Evolutionary conservation across 208 protist genomes (phyloP).

Genomic region (Phytomonas francai): DNA sequence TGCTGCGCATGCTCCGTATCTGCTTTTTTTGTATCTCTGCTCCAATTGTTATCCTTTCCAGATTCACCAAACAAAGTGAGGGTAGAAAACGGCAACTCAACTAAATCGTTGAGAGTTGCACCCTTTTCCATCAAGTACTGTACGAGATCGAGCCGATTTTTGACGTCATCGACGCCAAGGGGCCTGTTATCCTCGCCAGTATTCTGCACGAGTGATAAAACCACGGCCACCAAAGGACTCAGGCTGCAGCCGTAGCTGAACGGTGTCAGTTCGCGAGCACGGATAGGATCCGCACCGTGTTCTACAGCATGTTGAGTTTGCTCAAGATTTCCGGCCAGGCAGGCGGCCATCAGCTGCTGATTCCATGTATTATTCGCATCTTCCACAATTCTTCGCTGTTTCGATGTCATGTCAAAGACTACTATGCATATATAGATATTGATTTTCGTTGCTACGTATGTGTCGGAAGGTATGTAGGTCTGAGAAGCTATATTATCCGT

Average conservation of each 20-base stretch:
- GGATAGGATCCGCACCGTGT: conserved; percentile 52
- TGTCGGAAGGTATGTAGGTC: conserved; percentile 10
- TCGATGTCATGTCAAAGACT: background rate
- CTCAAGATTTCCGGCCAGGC: conserved; percentile 28
- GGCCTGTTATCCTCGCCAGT: background rate
- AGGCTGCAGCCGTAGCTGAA: conserved; percentile 23
- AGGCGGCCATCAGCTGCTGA: conserved; percentile 63
- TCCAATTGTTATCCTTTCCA: conserved; percentile 4
- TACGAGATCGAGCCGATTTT: background rate
- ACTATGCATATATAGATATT: background rate
- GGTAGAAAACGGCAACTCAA: conserved; percentile 24
- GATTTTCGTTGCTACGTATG: background rate
- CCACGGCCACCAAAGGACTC: conserved; percentile 20
- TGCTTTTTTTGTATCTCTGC: background rate
- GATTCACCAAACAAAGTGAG: background rate
- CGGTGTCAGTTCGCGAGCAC: conserved; percentile 41
- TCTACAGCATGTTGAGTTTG: conserved; percentile 29
- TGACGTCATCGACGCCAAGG: background rate
- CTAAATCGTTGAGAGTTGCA: conserved; percentile 39
- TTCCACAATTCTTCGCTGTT: conserved; percentile 21
- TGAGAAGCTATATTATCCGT: background rate
- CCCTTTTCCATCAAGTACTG: conserved; percentile 40
- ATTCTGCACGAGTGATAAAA: conserved; percentile 3
- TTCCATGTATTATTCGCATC: conserved; percentile 84
- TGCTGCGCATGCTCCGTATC: background rate